phyloP scores from a whole-genome alignment of 352 stramenopile genomes.

The Globisporangium paroecandrum region DNA sequence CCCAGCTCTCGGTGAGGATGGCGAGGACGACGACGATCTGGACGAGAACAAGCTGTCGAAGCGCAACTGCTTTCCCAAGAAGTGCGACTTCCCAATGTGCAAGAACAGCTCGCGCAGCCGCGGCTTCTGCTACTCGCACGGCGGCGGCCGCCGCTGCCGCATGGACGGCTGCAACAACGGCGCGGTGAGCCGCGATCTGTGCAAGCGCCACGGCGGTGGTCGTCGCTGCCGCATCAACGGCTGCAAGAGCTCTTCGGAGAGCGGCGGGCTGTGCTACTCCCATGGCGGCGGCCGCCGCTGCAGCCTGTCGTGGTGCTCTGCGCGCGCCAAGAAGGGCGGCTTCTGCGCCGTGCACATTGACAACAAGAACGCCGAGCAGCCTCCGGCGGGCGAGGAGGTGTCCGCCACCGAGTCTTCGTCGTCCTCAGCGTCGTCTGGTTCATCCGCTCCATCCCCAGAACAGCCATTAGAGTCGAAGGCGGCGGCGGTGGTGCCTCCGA shows the following conservation, averaged over 20 bases:
- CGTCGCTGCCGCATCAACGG: conserved; percentile 59
- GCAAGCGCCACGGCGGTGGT: conserved; percentile 74
- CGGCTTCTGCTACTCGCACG: conserved; percentile 80
- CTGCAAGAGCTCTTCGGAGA: conserved; percentile 75
- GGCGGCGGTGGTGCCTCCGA: conserved; percentile 26
- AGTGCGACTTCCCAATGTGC: conserved; percentile 83
- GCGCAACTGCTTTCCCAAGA: conserved; percentile 71
- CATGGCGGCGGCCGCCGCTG: conserved; percentile 69
- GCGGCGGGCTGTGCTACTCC: conserved; percentile 71
- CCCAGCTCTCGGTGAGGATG: neutral
- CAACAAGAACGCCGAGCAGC: conserved; percentile 29
- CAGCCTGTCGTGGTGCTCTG: conserved; percentile 63
- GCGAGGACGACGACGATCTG: conserved; percentile 16
- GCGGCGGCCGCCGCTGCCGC: conserved; percentile 56
- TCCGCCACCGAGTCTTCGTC: neutral
- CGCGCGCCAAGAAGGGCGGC: conserved; percentile 70
- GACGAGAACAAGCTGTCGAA: conserved; percentile 25
- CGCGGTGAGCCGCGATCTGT: conserved; percentile 75
- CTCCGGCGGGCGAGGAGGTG: conserved; percentile 3
- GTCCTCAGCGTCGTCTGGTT: neutral
- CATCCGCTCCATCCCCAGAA: neutral
- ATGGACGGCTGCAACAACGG: conserved; percentile 70
- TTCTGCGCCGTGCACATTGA: conserved; percentile 57
- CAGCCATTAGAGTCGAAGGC: conserved; percentile 11
- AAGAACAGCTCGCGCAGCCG: conserved; percentile 78